Evolutionary conservation across 2,329 filamentous ascomycete genomes (phyloP).

Genomic region (Penicillium crustosum): DNA sequence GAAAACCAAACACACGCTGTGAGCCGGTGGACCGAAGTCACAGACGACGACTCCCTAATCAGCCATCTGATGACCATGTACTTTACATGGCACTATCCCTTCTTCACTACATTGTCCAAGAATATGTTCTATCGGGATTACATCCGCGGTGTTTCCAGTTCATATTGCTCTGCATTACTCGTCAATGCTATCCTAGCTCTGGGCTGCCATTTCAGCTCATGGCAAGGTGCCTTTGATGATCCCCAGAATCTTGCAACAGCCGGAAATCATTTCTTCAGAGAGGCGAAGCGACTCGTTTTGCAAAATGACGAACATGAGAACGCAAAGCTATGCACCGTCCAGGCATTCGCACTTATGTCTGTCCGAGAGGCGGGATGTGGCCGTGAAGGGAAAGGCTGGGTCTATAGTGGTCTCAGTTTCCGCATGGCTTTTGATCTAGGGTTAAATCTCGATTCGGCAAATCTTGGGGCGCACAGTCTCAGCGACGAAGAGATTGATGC

Average conservation of each 20-base stretch:
- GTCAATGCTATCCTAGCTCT: constrained; percentile 93
- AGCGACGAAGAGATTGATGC: constrained; percentile 86
- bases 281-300: constrained; percentile 84
- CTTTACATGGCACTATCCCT: constrained; percentile 96
- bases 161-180: constrained; percentile 83
- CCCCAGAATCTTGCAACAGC: constrained; percentile 78
- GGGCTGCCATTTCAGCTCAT: constrained; percentile 87
- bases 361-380: constrained; percentile 94
- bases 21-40: constrained; percentile 85
- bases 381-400: constrained; percentile 93
- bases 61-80: constrained; percentile 94
- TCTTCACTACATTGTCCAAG: constrained; percentile 88
- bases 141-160: constrained; percentile 63
- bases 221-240: constrained; percentile 68
- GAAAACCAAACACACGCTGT: constrained; percentile 66
- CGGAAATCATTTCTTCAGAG: constrained; percentile 92
- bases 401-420: constrained; percentile 97
- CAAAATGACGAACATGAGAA: constrained; percentile 93
- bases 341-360: constrained; percentile 92
- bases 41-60: constrained; percentile 73
- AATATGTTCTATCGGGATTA: constrained; percentile 86
- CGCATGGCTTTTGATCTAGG: constrained; percentile 95
- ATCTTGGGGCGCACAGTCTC: constrained; percentile 62
- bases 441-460: constrained; percentile 77
- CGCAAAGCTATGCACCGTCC: constrained; percentile 82